Evolutionary conservation across 2,329 filamentous ascomycete species (phyloP), one percentile per base, ranked within the genome.

Genomic region (Pseudopithomyces maydicus): DNA sequence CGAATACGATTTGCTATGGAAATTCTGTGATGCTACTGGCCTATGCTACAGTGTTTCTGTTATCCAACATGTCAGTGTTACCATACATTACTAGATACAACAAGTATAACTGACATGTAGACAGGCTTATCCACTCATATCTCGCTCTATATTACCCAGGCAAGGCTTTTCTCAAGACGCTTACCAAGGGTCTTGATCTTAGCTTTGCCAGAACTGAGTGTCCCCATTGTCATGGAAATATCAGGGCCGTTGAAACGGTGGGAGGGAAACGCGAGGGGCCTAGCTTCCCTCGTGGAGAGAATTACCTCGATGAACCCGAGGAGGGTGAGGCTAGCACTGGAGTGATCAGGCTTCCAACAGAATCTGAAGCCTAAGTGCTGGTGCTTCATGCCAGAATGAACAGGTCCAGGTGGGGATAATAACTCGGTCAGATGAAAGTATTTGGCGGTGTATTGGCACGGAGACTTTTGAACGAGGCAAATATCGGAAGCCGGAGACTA

Each of bases 11-110:
- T 26, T 2, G 6, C 2, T 35, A 39, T 43, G 15, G 14, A 14
- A 26, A 52, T 20, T 52, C 23, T 36, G 33, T 52, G 48, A 52
- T 52, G 48, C 19, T 52, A 22, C 36, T 42, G 29, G 42, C 48
- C 4, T 52, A 52, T 32, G 48, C 48, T 11, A 52, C 48, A 6
- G 36, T 52, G n/a, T 42, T 43, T 15, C 14, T 52, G 39, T 17
- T 52, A n/a, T 35, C 39, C 10, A 35, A 52, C 20, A 42, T 52
- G 48, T 52, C 20, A 52, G 48, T 19, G 2, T 7, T 10, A 32
- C 7, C 19, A 17, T 15, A 15, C n/a, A 23, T 7, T n/a, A 32
- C 33, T 29, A 29, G 5, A 29, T 29, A 29, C 26, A 29, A 5
- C 8, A 29, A 29, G 26, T 8, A 29, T 29, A 43, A 26, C 23